Evolutionary conservation across 139 green algal species (phyloP), one percentile per base, ranked within the genome.

Genomic region (Pleodorina starrii): DNA sequence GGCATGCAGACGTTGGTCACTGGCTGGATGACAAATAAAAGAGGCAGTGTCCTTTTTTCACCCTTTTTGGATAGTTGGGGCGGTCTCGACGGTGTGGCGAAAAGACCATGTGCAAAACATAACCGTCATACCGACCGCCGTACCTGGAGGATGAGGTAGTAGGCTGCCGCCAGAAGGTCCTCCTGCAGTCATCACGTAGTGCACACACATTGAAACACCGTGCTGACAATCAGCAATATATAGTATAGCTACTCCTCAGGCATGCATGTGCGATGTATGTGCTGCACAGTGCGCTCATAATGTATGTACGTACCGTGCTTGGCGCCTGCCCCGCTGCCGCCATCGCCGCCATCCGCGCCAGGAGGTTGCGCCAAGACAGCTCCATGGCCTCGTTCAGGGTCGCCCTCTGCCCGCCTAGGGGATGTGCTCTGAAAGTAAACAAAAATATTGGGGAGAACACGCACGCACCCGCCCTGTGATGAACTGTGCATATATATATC

Each of bases 121-220:
- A 57, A n/a, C n/a, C n/a, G 42, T n/a, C 21, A 21, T 38, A 36
- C 16, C 42, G 1, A 40, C 43, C 78, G 72, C 43, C 78, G 19
- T 73, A 86, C 80, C 80, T 76, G 80, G 32, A 86, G 80, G 11
- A 86, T 40, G 29, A 72, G 42, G 42, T 86, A 68, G 60, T 86
- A 86, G 16, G 80, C 57, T 14, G 60, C 80, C 1, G 57, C 57
- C 38, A 86, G 59, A 4, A 86, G 57, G 17, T 73, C 80, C 57
- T 82, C 74, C 74, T 82, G 46, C 44, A 43, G 63, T 73, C 63
- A 73, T 14, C 59, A n/a, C 21, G 10, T 57, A 57, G 12, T 69
- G 57, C 57, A 69, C 57, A 69, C 17, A 5, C 29, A 69, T 57
- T 12, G 10, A 57, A 57, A 57, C 14, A 69, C 5, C 57, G 19